Conservation (phyloP, 352 stramenopile genomes). For the Pythium sukuiense region DNA sequence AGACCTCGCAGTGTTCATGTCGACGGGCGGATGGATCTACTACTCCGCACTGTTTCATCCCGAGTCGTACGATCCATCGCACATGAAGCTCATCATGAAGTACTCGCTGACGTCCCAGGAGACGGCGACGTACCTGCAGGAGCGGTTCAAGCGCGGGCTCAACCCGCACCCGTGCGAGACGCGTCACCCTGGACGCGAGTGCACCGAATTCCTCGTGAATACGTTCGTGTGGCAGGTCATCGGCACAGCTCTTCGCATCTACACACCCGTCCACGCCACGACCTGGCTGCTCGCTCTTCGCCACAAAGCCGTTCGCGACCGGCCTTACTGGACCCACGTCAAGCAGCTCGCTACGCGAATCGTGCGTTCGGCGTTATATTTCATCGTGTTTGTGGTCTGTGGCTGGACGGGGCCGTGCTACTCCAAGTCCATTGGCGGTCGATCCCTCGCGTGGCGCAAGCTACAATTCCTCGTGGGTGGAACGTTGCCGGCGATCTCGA, state of each 20-base stretch:
- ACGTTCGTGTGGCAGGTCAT: slow-evolving; percentile 45
- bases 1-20: slow-evolving; percentile 59
- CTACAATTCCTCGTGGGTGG: slow-evolving; percentile 54
- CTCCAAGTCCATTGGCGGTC: slow-evolving; percentile 39
- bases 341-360: slow-evolving; percentile 36
- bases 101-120: slow-evolving; percentile 47
- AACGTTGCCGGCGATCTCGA: slow-evolving; percentile 41
- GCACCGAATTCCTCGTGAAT: slow-evolving; percentile 41
- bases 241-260: slow-evolving; percentile 43
- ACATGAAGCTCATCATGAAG: slow-evolving; percentile 62
- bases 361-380: slow-evolving; percentile 53
- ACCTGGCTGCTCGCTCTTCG: slow-evolving; percentile 50
- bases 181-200: slow-evolving; percentile 43
- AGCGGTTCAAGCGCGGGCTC: slow-evolving; percentile 38
- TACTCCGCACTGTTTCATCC: slow-evolving; percentile 61
- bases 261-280: slow-evolving; percentile 58
- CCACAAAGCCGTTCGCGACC: slow-evolving; percentile 38
- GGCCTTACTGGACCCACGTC: slow-evolving; percentile 31
- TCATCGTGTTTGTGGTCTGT: slow-evolving; percentile 48
- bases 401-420: slow-evolving; percentile 52
- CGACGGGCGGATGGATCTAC: slow-evolving; percentile 57
- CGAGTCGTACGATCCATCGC: slow-evolving; percentile 52
- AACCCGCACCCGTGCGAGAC: slow-evolving; percentile 52
- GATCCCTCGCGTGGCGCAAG: slow-evolving; percentile 47
- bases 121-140: slow-evolving; percentile 37